A percentile compares a stretch with the other conserved stretches of the same genome.
phyloP scores from a whole-genome alignment of 192 early-diverging fungal genomes.

The Umbelopsis isabellina region DNA sequence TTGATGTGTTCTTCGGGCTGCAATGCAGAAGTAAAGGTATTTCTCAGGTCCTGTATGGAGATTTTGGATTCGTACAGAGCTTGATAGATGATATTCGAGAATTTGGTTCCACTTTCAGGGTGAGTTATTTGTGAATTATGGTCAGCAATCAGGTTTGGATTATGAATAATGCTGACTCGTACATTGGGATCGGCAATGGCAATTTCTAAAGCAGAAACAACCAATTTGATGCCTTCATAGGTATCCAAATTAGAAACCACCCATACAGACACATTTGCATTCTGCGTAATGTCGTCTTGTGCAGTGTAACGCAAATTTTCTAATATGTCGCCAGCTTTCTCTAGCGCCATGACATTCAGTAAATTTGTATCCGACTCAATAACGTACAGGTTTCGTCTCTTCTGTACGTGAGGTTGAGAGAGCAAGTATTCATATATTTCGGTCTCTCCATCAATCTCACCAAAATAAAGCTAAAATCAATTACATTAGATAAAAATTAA shows the following conservation, averaged over 20 bases:
- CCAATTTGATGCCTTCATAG: constrained; percentile 52
- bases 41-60: constrained; percentile 7
- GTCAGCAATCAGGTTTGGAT: constrained; percentile 28
- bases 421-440: constrained; percentile 77
- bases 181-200: constrained; percentile 28
- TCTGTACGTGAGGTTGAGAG: constrained; percentile 59
- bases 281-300: neutral
- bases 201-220: constrained; percentile 51
- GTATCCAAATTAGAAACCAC: constrained; percentile 60
- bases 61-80: constrained; percentile 8
- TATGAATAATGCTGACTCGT: constrained; percentile 55
- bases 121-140: neutral
- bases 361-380: constrained; percentile 51
- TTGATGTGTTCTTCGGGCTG: neutral
- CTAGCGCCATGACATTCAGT: constrained; percentile 43
- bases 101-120: neutral
- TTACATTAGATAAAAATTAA: neutral
- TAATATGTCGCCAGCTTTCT: constrained; percentile 3
- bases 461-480: constrained; percentile 50
- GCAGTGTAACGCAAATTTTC: neutral
- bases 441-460: constrained; percentile 52
- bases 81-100: constrained; percentile 19
- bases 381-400: constrained; percentile 69
- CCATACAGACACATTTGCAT: constrained; percentile 44
- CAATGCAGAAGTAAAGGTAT: neutral